Evolutionary conservation across 371 early-diverging fungal genomes (phyloP), one percentile per base, ranked within the genome.

Genomic region (Coemansia sp.): DNA sequence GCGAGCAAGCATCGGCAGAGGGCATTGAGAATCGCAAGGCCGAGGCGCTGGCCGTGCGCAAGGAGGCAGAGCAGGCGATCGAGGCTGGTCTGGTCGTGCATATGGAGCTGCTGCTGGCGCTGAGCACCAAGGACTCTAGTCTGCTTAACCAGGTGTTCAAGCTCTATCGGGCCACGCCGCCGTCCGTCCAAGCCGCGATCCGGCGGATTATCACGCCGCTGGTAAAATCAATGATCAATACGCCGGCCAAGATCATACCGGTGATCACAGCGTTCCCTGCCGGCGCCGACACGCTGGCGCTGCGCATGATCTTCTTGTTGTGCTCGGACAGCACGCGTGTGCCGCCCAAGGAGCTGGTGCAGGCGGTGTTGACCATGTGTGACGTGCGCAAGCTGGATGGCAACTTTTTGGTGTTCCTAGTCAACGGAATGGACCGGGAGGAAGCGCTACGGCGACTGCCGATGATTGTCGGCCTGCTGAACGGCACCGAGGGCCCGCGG

Each of bases 201-300:
- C 83, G 86, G 36, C 81, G 79, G 39, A 82, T 85, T 62, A 89
- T 93, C 52, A 77, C 80, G 36, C 87, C 89, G 12, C 80, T 95
- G 65, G 84, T 95, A 51, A 87, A 85, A 66, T 85, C 88, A 5
- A 82, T 92, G 65, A 84, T 85, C 31, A 80, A 83, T 63, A 77
- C 84, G 36, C 86, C 90, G 6, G 68, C 80, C 35, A 86, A 85
- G 64, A 77, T 91, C 20, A 62, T 87, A 14, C 76, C 82, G 6
- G 76, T 85, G 35, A 79, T 95, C 59, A 76, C 82, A 5, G 71
- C 79, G 55, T 93, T 92, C 76, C 91, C 90, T 8, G 62, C 64
- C 26, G 94, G 94, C 6, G 82, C 89, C 26, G 94, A 93, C 68
- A 79, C 82, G 20, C 76, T 94, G 57, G 87, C 84, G 1, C 81